These are phyloP conservation scores for Castanea sativa DNA, from an alignment of 306 rosid species.

Conservation along the genomic window DNA sequence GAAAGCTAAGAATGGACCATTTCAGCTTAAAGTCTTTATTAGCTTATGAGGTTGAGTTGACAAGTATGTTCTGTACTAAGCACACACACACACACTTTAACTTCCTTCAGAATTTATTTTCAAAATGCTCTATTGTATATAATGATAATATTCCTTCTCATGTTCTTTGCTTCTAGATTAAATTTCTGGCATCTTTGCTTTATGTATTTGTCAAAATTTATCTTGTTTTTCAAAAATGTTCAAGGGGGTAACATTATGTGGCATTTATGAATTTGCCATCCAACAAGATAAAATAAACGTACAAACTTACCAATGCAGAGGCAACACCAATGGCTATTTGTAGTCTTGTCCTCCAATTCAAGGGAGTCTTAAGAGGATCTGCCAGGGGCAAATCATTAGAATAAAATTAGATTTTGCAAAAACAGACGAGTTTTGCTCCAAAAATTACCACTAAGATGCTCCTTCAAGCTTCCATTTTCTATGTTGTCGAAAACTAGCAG, in stretches of 20 bases:
- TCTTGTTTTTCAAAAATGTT: not conserved
- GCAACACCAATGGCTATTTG: slow-evolving; percentile 78
- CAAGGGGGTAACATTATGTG: not conserved
- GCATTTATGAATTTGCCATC: slow-evolving; percentile 11
- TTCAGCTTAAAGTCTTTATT: not conserved
- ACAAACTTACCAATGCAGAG: slow-evolving; percentile 72
- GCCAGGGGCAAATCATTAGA: slow-evolving; percentile 30
- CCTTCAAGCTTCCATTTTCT: slow-evolving; percentile 91
- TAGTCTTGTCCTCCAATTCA: slow-evolving; percentile 81
- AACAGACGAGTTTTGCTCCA: slow-evolving; percentile 7
- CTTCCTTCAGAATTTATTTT: not conserved
- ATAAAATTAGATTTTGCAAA: slow-evolving; percentile 18
- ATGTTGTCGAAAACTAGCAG: slow-evolving; percentile 69
- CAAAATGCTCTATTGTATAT: not conserved
- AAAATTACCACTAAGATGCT: slow-evolving; percentile 76
- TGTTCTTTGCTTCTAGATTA: not conserved
- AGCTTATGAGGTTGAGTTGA: not conserved
- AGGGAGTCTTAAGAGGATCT: slow-evolving; percentile 91
- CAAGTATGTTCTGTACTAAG: not conserved
- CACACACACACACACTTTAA: too few relatives aligned
- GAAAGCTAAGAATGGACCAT: not conserved
- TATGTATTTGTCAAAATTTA: not conserved
- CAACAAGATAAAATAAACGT: not conserved
- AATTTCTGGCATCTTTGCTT: not conserved
- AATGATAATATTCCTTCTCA: not conserved